These are phyloP conservation scores for Populus trichocarpa DNA, from an alignment of 441 rosid species.

Conservation along the genomic window DNA sequence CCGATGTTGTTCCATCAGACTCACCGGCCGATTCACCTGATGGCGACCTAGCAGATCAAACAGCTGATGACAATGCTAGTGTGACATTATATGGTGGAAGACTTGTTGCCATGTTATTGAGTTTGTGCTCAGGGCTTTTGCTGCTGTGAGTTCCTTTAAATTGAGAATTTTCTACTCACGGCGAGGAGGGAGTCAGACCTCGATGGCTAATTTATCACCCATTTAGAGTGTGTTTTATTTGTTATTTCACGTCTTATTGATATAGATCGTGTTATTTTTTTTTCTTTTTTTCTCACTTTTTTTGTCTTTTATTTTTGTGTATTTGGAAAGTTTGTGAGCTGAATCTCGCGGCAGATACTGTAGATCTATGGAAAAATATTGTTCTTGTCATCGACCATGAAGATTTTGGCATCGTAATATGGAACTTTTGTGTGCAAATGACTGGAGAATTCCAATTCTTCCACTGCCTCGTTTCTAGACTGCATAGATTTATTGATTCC, in stretches of 20 bases:
- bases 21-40: slow-evolving; percentile 74
- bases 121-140: slow-evolving; percentile 47
- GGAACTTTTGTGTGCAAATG: no score
- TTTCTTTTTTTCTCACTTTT: neutral
- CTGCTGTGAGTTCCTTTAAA: slow-evolving; percentile 36
- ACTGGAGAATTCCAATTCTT: no score
- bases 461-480: no score
- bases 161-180: slow-evolving; percentile 10
- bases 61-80: slow-evolving; percentile 42
- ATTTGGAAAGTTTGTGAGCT: slow-evolving; percentile 5
- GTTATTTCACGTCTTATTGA: neutral
- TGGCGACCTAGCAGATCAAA: slow-evolving; percentile 35
- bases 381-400: slow-evolving; percentile 4
- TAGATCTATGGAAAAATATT: slow-evolving; percentile 14
- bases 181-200: slow-evolving; percentile 25
- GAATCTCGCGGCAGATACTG: slow-evolving; percentile 13
- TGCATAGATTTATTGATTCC: no score
- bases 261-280: neutral
- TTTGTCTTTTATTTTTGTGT: neutral
- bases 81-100: slow-evolving; percentile 35
- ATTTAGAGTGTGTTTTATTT: neutral
- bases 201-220: neutral
- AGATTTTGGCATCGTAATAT: slow-evolving; percentile 11
- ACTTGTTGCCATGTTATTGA: slow-evolving; percentile 34
- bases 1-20: slow-evolving; percentile 35